These are phyloP conservation scores for Pyrenula massariospora DNA, from an alignment of 495 filamentous ascomycete species.

Conservation along the genomic window DNA sequence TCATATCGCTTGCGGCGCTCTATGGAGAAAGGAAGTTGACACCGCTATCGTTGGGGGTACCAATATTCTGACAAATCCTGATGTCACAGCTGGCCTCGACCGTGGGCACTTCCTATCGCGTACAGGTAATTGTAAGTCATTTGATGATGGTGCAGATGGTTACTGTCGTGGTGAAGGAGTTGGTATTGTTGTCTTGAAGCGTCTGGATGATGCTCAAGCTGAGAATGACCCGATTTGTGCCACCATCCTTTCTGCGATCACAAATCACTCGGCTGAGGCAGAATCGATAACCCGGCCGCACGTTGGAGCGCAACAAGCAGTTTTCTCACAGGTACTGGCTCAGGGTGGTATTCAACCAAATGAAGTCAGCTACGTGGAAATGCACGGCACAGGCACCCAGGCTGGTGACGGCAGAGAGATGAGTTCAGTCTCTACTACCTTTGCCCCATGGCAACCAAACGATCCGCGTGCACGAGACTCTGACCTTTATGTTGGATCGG, in stretches of 20 bases:
- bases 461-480: neutral
- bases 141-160: conserved; percentile 34
- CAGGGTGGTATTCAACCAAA: conserved; percentile 26
- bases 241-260: conserved; percentile 26
- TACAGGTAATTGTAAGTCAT: conserved; percentile 30
- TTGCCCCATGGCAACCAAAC: conserved; percentile 47
- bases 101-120: conserved; percentile 31
- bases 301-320: conserved; percentile 24
- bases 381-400: conserved; percentile 36
- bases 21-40: conserved; percentile 33
- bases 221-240: conserved; percentile 38
- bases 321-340: conserved; percentile 27
- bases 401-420: conserved; percentile 32
- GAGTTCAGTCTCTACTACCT: conserved; percentile 26
- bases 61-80: conserved; percentile 31
- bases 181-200: conserved; percentile 32
- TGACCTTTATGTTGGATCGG: conserved; percentile 16
- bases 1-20: conserved; percentile 18
- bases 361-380: conserved; percentile 32
- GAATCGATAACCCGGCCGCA: conserved; percentile 30
- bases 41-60: conserved; percentile 33
- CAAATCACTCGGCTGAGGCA: conserved; percentile 28
- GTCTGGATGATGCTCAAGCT: conserved; percentile 32
- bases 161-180: conserved; percentile 36
- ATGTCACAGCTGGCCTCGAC: conserved; percentile 21